Conservation (phyloP, 108 stramenopile species). For the Bacterosira constricta region DNA sequence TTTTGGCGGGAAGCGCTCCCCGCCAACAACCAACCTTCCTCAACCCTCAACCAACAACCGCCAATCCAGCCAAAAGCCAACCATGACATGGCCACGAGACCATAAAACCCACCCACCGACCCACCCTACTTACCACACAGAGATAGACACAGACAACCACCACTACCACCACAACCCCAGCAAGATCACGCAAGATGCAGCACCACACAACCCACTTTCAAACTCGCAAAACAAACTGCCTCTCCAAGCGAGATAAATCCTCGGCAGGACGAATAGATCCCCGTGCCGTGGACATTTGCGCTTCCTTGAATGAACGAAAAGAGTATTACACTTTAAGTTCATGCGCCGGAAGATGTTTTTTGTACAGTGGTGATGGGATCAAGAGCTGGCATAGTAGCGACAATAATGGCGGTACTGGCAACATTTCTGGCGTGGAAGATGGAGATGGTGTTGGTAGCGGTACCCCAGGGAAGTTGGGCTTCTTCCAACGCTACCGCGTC, state of each 20-base stretch:
- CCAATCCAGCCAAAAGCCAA: too few relatives aligned
- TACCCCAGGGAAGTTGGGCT: constrained; percentile 3
- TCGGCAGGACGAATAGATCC: constrained; percentile 86
- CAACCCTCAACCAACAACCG: background rate
- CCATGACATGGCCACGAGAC: background rate
- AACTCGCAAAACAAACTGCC: constrained; percentile 68
- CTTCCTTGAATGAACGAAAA: constrained; percentile 67
- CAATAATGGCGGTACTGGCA: background rate
- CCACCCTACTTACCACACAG: background rate
- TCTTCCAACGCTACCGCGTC: constrained; percentile 75
- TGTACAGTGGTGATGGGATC: constrained; percentile 83
- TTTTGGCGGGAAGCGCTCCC: too few relatives aligned
- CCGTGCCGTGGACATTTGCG: constrained; percentile 80
- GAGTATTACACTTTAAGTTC: constrained; percentile 77
- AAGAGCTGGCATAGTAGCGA: constrained; percentile 56
- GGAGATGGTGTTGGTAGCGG: background rate
- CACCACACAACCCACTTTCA: constrained; percentile 58
- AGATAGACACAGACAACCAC: background rate
- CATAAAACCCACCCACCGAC: background rate
- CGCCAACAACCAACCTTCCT: too few relatives aligned
- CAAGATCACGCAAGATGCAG: background rate
- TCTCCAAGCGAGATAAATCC: constrained; percentile 85
- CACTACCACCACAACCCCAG: background rate
- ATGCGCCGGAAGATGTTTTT: constrained; percentile 81
- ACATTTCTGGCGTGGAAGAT: too few relatives aligned